These are phyloP conservation scores for Botrytis tulipae DNA, from an alignment of 2,329 filamentous ascomycete species.

Conservation along the genomic window DNA sequence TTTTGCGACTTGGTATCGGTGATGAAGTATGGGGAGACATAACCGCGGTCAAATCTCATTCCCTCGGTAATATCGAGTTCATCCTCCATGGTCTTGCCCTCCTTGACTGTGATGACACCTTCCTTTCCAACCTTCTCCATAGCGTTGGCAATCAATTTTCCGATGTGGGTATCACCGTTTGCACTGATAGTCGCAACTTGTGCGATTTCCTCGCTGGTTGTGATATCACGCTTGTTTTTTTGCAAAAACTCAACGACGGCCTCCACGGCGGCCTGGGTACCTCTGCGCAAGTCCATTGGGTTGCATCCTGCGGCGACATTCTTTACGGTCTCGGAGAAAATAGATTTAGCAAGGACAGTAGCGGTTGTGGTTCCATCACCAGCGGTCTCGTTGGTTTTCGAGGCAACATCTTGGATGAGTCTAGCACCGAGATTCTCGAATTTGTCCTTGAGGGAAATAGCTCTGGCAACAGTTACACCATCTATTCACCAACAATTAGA, in stretches of 20 bases:
- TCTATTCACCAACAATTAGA: constrained; percentile 48
- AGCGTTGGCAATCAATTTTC: constrained; percentile 91
- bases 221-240: constrained; percentile 96
- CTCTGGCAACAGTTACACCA: constrained; percentile 86
- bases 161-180: constrained; percentile 94
- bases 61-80: constrained; percentile 99
- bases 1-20: constrained; percentile 98
- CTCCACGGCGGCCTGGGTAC: constrained; percentile 94
- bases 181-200: constrained; percentile 98
- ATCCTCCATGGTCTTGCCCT: constrained; percentile 97
- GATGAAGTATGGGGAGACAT: constrained; percentile 99
- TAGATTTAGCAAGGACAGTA: constrained; percentile 92
- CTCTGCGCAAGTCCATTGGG: constrained; percentile 96
- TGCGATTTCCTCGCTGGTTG: constrained; percentile 92
- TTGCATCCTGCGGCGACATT: constrained; percentile 99
- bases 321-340: constrained; percentile 99
- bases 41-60: constrained; percentile 99
- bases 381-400: constrained; percentile 98
- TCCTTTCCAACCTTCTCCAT: constrained; percentile 99
- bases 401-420: constrained; percentile 95
- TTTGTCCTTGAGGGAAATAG: constrained; percentile 93
- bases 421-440: constrained; percentile 99
- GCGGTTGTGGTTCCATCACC: constrained; percentile 98
- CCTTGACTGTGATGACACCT: constrained; percentile 99
- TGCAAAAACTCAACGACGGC: constrained; percentile 92